Conservation (phyloP, 768 basidiomycete genomes). For the Hydnomerulius pinastri region DNA sequence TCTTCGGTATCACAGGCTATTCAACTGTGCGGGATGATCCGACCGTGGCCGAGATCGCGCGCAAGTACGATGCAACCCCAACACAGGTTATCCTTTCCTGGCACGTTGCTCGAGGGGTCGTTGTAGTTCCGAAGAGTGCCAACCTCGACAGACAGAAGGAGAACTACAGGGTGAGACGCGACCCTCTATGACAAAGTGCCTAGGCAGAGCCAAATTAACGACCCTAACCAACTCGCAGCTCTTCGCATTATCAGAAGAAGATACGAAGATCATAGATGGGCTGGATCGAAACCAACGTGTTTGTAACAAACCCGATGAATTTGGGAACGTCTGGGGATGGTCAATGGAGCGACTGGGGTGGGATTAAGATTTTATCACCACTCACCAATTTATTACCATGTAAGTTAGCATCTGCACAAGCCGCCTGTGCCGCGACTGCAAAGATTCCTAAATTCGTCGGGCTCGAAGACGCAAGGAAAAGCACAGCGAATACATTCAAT, state of each 20-base stretch:
- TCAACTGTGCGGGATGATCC: conserved; percentile 32
- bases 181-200: too few species aligned
- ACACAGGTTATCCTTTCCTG: conserved; percentile 35
- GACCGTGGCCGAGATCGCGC: conserved; percentile 28
- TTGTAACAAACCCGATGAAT: conserved; percentile 42
- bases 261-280: conserved; percentile 41
- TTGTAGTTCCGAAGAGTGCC: conserved; percentile 32
- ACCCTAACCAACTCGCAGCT: conserved; percentile 24
- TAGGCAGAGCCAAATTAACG: too few species aligned
- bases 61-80: conserved; percentile 24
- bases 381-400: background rate
- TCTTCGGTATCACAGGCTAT: conserved; percentile 19
- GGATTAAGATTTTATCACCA: conserved; percentile 13
- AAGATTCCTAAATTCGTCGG: background rate
- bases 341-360: conserved; percentile 42
- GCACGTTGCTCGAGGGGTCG: conserved; percentile 31
- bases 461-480: background rate
- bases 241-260: conserved; percentile 34
- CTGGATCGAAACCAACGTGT: conserved; percentile 41
- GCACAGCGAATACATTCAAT: background rate
- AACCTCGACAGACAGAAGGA: conserved; percentile 24
- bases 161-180: conserved; percentile 22
- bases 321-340: conserved; percentile 42
- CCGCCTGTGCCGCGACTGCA: background rate
- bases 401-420: background rate